Base-by-base conservation (phyloP, 83 land plant genomes). In the Diphasiastrum complanatum region DNA sequence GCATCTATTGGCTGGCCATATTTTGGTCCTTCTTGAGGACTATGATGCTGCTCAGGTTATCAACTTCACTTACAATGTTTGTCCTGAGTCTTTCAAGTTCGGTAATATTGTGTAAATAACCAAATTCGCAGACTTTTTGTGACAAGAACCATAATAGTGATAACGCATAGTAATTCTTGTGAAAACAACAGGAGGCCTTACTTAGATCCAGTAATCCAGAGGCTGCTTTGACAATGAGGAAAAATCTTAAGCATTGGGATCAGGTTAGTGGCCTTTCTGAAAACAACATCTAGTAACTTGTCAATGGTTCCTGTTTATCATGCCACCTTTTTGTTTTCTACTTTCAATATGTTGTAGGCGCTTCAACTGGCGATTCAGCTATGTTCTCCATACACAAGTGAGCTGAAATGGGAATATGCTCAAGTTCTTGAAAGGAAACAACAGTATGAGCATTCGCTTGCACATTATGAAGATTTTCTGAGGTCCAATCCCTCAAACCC, bases 41-140 rank as follows among this genome's bases (percentile, higher is more conserved):
- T 51, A 62, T 52, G 73, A 70, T 70, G 67, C 73, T 14, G 73
- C 73, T 19, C 68, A 68, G 67, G 72, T 68, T 22, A 2, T 36
- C 22, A 25, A 4, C 28, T 41, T 58, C 22, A n/a, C n/a, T 41
- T 41, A 41, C n/a, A 1, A 41, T 1, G 45, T 41, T 14, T 14
- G 18, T 41, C 0, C 45, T 41, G 45, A 14, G 18, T 0, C n/a
- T 41, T 18, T 41, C 45, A 14, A 41, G 12, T 41, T 1, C 45
- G 12, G 18, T 41, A 41, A 41, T 41, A 14, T 38, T 41, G 45
- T 41, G 45, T 41, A 14, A 41, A 18, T 41, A 41, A n/a, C n/a
- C n/a, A n/a, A n/a, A n/a, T n/a, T n/a, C n/a, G n/a, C n/a, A n/a
- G n/a, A n/a, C n/a, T n/a, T n/a, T n/a, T n/a, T n/a, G n/a, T n/a